These are phyloP conservation scores for Astragalus membranaceus DNA, from an alignment of 306 rosid species.

Conservation along the genomic window DNA sequence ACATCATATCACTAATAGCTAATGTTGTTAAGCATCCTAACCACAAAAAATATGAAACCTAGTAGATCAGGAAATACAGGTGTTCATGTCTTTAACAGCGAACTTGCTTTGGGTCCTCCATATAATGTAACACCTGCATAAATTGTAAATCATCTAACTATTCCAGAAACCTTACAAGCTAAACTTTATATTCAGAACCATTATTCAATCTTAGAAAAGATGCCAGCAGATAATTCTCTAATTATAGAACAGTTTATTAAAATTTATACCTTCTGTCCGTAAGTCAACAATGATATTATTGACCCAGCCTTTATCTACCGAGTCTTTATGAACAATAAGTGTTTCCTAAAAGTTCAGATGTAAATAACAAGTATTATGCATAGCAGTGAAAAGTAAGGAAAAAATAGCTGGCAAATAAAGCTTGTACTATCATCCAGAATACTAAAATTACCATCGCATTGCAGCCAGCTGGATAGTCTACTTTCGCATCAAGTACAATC, in stretches of 20 bases:
- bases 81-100: too few relatives aligned
- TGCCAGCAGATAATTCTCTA: background rate
- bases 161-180: slow-evolving; percentile 2
- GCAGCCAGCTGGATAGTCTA: too few relatives aligned
- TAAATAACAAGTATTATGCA: background rate
- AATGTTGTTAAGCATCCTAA: too few relatives aligned
- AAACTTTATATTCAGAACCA: background rate
- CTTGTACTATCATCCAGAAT: too few relatives aligned
- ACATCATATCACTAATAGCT: too few relatives aligned
- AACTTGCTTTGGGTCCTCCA: too few relatives aligned
- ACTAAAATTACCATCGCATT: too few relatives aligned
- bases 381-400: slow-evolving; percentile 7
- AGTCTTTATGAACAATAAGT: slow-evolving; percentile 83
- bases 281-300: slow-evolving; percentile 62
- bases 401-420: background rate
- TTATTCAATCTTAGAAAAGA: too few relatives aligned
- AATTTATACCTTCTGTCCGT: slow-evolving; percentile 56
- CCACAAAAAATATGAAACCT: too few relatives aligned
- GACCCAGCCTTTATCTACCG: slow-evolving; percentile 38
- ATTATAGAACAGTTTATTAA: background rate
- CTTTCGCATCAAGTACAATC: slow-evolving; percentile 82
- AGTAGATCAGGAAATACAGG: too few relatives aligned
- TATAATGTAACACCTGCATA: slow-evolving; percentile 66
- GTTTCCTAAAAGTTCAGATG: slow-evolving; percentile 69
- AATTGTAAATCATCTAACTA: background rate